Base-by-base conservation (phyloP, 2,329 filamentous ascomycete species). In the Penicillium sumatraense region DNA sequence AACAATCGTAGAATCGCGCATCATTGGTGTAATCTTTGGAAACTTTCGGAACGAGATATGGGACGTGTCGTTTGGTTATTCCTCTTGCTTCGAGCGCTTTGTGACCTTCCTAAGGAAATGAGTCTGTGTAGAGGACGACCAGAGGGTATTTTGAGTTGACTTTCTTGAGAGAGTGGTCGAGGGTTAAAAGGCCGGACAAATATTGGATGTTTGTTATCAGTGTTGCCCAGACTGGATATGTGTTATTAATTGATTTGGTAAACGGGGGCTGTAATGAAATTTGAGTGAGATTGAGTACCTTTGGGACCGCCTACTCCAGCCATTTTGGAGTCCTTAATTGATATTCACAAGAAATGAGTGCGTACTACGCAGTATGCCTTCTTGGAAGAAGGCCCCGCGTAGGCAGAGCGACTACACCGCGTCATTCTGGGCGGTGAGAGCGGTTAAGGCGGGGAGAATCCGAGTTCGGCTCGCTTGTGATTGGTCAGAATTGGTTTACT, bases 1-100 rank as follows among this genome's bases (percentile, higher is more conserved):
- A 96, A 81, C 89, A 92, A 74, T 96, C 90, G 75, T 91, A 88
- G 81, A 96, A 96, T 63, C 92, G 87, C 48, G 88, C 86, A 73
- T 96, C 91, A 58, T 89, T 84, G 66, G 80, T 83, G 78, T 86
- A 96, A 75, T 90, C 87, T 58, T 86, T 87, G 47, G 78, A 72
- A 29, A 80, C 74, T 2, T 82, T 82, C 1, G 91, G 90, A 10
- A 89, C 79, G 35, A 96, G 82, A 73, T 90, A 89, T 46, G 86
- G 83, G 65, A 96, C 86, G 64, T 81, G 83, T 73, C 89, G 86
- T 56, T 84, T 83, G 24, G 86, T 80, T 62, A 96, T 93, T 49
- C 82, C 80, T 61, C 91, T 87, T 6, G 81, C 80, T 20, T 85
- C 80, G 49, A 96, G 85, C 27, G 89, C 90, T 29, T 79, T 80